Evolutionary conservation across 331 rosid species (phyloP).

Genomic region (Rosa hybrid): DNA sequence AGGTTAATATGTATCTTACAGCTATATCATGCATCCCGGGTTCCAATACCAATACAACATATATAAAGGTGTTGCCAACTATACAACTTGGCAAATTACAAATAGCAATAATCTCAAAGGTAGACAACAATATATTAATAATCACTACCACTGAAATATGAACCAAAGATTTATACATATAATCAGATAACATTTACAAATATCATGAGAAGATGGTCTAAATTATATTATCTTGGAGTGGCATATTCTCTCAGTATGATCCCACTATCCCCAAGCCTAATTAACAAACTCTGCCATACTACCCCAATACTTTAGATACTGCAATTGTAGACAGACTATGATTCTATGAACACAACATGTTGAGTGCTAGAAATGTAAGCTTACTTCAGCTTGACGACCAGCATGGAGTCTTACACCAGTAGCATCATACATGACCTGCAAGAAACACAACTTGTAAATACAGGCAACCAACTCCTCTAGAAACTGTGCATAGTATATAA

Average conservation of each 20-base stretch:
- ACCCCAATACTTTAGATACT: background rate
- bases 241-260: background rate
- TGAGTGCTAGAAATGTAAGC: slow-evolving; percentile 5
- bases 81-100: too few relatives aligned
- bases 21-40: background rate
- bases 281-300: slow-evolving; percentile 6
- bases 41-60: background rate
- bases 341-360: background rate
- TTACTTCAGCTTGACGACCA: slow-evolving; percentile 58
- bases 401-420: slow-evolving; percentile 57
- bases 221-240: background rate
- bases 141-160: background rate
- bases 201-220: background rate
- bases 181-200: background rate
- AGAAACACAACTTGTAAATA: background rate
- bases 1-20: background rate
- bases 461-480: background rate
- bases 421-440: slow-evolving; percentile 59
- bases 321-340: background rate
- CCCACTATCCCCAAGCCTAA: slow-evolving; percentile 12
- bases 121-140: background rate
- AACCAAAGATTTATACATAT: background rate
- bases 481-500: background rate
- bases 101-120: background rate
- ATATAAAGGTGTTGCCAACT: slow-evolving; percentile 4